Evolutionary conservation across 179 eudicot genomes (phyloP), one percentile per base, ranked within the genome.

Genomic region (Silene vulgaris): DNA sequence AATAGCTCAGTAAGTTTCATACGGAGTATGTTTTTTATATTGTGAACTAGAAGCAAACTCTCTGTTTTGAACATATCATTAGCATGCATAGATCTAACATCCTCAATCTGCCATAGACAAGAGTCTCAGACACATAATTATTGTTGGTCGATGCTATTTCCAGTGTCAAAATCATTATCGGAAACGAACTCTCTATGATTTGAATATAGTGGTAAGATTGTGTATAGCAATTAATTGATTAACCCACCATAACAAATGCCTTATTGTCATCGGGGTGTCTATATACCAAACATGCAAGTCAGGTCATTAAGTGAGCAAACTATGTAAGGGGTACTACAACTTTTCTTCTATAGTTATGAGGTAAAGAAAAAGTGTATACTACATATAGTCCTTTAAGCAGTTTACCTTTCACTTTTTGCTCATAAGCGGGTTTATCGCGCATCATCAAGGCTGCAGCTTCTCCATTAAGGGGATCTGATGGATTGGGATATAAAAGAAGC

Each of bases 361-460:
- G 3, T 45, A 48, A 20, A 29, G 17, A 32, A 50, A 20, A 56
- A 61, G 71, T 45, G 61, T 26, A 77, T 21, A 20, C 60, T 16
- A 4, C 17, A 72, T 21, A 68, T 70, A 13, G 56, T 26, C 57
- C 9, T 20, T 72, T 37, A 56, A 56, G 75, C 40, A 75, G 13
- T 4, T 74, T 78, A 85, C 86, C 88, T 81, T 75, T 83, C 50
- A 85, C 88, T 83, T 74, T 77, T 65, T 74, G 83, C 73, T 85
- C 86, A 78, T 83, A 85, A 40, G 79, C 76, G 66, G 81, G 77
- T 64, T 75, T 77, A 68, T 85, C 86, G 20, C 84, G 79, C 88
- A 83, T 85, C 88, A 85, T 78, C 77, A 85, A 71, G 29, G 86
- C 79, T 23, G 88, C 88, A 16, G 88, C 88, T 63, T 82, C 86